phyloP scores from a whole-genome alignment of 78 protist species.

The Dictyostelium firmibasis region DNA sequence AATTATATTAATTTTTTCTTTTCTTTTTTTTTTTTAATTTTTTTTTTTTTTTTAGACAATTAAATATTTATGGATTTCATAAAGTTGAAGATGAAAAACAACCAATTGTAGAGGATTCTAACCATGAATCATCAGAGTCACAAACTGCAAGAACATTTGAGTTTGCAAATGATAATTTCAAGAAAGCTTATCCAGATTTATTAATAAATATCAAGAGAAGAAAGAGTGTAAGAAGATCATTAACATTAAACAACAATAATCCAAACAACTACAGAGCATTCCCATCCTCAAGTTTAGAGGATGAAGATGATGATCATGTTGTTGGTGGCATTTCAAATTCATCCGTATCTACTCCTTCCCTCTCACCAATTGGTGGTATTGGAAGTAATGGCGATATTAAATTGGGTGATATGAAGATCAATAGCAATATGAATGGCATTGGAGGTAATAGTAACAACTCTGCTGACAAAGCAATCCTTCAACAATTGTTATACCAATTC shows the following conservation, averaged over 20 bases:
- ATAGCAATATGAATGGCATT: neutral
- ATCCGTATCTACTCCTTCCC: neutral
- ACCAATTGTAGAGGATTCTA: constrained; percentile 12
- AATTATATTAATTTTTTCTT: neutral
- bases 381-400: neutral
- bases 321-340: neutral
- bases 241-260: constrained; percentile 59
- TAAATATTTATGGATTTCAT: constrained; percentile 66
- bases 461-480: constrained; percentile 7
- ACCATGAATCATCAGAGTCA: constrained; percentile 56
- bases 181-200: constrained; percentile 37
- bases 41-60: constrained; percentile 33
- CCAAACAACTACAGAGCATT: constrained; percentile 65
- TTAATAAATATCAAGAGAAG: constrained; percentile 63
- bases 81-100: constrained; percentile 74
- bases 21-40: neutral
- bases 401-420: neutral
- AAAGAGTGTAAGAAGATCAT: constrained; percentile 66
- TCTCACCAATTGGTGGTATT: neutral
- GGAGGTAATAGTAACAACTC: neutral
- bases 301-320: constrained; percentile 16
- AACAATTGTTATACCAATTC: constrained; percentile 41
- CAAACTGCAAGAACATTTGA: constrained; percentile 72
- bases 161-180: constrained; percentile 66
- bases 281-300: neutral